Evolutionary conservation across 2,329 filamentous ascomycete genomes (phyloP), one percentile per base, ranked within the genome.

Genomic region (Aureobasidium sp.): DNA sequence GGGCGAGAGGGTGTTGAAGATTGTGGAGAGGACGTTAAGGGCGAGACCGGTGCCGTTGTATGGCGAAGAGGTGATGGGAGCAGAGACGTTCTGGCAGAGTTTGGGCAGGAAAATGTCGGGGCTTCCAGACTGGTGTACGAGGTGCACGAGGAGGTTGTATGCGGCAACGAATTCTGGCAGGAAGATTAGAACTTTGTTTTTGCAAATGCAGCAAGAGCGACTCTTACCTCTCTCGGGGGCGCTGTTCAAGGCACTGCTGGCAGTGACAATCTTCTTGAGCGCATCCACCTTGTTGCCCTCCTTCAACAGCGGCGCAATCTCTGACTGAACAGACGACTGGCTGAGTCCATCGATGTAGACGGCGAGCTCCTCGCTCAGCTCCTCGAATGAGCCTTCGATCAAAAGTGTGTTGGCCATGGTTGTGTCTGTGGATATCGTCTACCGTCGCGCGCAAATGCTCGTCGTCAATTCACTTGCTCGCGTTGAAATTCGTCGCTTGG

Each of bases 81-180:
- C 88, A 67, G 86, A 85, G 72, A 99, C 89, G 79, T 95, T 93
- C 71, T 87, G 82, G 85, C 94, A 97, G 71, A 99, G 87, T 70
- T 84, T 84, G 64, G 90, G 89, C 67, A 99, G 87, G 80, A 94
- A 89, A 78, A 89, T 90, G 76, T 91, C 88, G 68, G 89, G 84
- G 70, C 92, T 90, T 70, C 89, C 85, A 64, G 92, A 90, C 78
- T 96, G 90, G 71, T 91, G 83, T 68, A 96, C 86, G 64, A 99
- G 87, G 81, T 97, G 90, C 73, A 97, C 87, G 75, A 99, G 87
- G 69, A 97, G 88, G 80, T 99, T 97, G 80, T 97, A 97, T 65
- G 93, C 91, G 64, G 93, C 88, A 65, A 91, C 92, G 75, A 97
- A 94, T 77, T 97, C 93, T 87, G 72, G 29, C 4, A 24, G 15